Evolutionary conservation across 306 rosid species (phyloP), one percentile per base, ranked within the genome.

Genomic region (Lathyrus oleraceus): DNA sequence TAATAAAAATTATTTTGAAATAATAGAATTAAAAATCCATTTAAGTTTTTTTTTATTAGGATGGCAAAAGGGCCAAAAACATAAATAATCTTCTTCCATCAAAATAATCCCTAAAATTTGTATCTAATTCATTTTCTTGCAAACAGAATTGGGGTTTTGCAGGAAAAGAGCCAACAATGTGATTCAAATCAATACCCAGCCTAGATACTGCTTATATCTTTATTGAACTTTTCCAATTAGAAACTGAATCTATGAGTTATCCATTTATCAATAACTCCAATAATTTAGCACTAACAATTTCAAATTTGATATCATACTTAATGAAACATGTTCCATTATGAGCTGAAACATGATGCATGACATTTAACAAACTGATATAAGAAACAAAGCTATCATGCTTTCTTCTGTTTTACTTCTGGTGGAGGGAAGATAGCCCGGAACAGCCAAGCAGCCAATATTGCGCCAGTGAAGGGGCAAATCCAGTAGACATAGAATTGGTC

Each of bases 401-500:
- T 84, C 83, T 90, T 90, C 75, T 83, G 76, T 48, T 85, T 81
- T 15, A 42, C 57, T 61, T 58, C 53, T 16, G 69, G 84, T 43
- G 85, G 84, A 38, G 89, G 87, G 48, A 84, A 87, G 67, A 91
- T 15, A 17, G 77, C 78, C 5, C 92, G 91, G 76, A 87, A 89
- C 32, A 80, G 61, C 96, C 94, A 87, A 17, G 95, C 85, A 16
- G 97, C 97, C 81, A 76, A 74, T 65, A 86, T 79, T 64, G 97
- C 85, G 76, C 97, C 92, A 0, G 74, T 14, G 78, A 87, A 89
- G 51, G 97, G 94, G 40, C 86, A 85, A 65, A 89, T 87, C 96
- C 95, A 91, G 67, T 85, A 91, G 38, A 89, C 96, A 61, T 89
- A 91, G 70, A 89, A 84, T 72, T 91, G 94, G 79, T 89, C 96